Conservation (phyloP, 371 early-diverging fungal genomes). For the Nematocida sp. region DNA sequence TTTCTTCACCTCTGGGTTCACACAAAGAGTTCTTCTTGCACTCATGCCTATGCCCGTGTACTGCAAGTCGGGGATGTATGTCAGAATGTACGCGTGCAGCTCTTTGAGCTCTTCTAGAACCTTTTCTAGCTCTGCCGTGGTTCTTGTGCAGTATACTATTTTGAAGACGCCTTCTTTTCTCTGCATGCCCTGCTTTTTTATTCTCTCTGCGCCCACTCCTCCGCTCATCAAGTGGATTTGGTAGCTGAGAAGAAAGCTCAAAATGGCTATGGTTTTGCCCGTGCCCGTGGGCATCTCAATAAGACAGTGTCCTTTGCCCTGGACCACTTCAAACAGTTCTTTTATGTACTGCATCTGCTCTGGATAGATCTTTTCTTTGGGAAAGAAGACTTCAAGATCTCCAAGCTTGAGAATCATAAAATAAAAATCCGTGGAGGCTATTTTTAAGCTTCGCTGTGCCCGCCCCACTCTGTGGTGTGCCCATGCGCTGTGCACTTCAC, state of each 20-base stretch:
- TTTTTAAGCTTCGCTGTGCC: background rate
- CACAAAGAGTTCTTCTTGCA: conserved; percentile 83
- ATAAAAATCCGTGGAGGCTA: conserved; percentile 5
- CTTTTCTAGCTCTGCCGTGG: conserved; percentile 94
- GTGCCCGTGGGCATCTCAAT: conserved; percentile 99
- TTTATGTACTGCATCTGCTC: conserved; percentile 97
- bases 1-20: conserved; percentile 71
- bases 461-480: background rate
- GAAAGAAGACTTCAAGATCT: conserved; percentile 86
- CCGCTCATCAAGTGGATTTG: conserved; percentile 53
- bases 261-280: conserved; percentile 90
- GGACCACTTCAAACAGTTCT: conserved; percentile 80
- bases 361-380: conserved; percentile 95
- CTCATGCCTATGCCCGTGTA: conserved; percentile 89
- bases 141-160: conserved; percentile 90
- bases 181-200: conserved; percentile 17
- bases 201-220: conserved; percentile 15
- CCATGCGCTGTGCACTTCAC: background rate
- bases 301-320: conserved; percentile 82
- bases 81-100: conserved; percentile 73
- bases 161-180: conserved; percentile 65
- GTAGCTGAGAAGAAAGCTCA: conserved; percentile 91
- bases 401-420: conserved; percentile 68
- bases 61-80: conserved; percentile 65
- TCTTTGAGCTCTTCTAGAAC: conserved; percentile 86